Conservation (phyloP, 2,329 filamentous ascomycete genomes). For the Grosmannia penicillata region DNA sequence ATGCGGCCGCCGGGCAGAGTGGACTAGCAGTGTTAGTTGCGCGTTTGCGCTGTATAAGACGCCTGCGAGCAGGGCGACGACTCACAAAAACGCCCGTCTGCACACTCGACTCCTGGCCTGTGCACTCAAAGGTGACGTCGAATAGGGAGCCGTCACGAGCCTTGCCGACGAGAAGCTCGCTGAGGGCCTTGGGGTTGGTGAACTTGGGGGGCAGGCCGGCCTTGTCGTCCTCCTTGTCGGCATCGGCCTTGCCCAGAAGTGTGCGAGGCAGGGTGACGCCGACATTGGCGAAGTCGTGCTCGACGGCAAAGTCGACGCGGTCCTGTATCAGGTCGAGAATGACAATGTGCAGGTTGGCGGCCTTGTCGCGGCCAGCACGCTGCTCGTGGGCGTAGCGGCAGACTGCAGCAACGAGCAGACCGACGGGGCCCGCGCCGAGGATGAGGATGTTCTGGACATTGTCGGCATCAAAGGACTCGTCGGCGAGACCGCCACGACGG, state of each 20-base stretch:
- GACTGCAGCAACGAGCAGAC: slow-evolving; percentile 45
- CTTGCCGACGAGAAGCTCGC: slow-evolving; percentile 18
- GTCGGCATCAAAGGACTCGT: slow-evolving; percentile 16
- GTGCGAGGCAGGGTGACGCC: slow-evolving; percentile 33
- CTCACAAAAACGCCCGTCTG: slow-evolving; percentile 57
- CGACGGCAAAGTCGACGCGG: slow-evolving; percentile 40
- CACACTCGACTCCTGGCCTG: slow-evolving; percentile 61
- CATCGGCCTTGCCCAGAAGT: slow-evolving; percentile 32
- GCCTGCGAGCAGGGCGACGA: no score
- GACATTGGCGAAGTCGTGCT: slow-evolving; percentile 39
- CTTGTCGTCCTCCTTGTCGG: slow-evolving; percentile 35
- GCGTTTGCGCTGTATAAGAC: background rate
- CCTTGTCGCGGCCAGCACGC: slow-evolving; percentile 27
- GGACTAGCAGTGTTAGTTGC: slow-evolving; percentile 21
- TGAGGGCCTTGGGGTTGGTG: slow-evolving; percentile 22
- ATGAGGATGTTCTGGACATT: slow-evolving; percentile 25
- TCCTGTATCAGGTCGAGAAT: slow-evolving; percentile 42
- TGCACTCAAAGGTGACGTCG: slow-evolving; percentile 57
- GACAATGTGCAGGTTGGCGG: slow-evolving; percentile 20
- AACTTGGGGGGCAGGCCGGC: slow-evolving; percentile 25
- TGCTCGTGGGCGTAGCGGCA: slow-evolving; percentile 11
- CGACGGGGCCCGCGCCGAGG: slow-evolving; percentile 46
- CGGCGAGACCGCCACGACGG: slow-evolving; percentile 26
- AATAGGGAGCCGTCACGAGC: slow-evolving; percentile 42
- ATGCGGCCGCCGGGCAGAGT: slow-evolving; percentile 54